Conservation (phyloP, 441 rosid species). For the Biscutella laevigata region DNA sequence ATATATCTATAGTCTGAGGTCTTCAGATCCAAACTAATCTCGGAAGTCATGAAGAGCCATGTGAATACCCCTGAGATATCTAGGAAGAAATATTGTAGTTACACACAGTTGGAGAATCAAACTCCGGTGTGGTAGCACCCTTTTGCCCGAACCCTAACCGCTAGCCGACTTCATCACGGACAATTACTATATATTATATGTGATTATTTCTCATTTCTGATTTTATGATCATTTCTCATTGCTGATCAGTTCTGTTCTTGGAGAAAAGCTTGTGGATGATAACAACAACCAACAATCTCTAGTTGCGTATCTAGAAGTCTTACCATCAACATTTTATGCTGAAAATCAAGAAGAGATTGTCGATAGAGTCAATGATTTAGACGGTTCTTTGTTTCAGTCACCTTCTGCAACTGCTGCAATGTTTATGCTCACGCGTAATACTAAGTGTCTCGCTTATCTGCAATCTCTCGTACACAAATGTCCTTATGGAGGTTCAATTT, state of each 20-base stretch:
- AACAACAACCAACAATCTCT: neutral
- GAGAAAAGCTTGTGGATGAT: slow-evolving; percentile 4
- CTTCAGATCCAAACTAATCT: no score
- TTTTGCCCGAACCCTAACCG: no score
- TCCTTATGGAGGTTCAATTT: slow-evolving; percentile 35
- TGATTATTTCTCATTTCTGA: no score
- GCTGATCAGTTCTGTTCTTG: neutral
- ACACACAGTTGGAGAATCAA: no score
- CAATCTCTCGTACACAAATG: slow-evolving; percentile 32
- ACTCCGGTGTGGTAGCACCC: no score
- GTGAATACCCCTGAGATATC: no score
- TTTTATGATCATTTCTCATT: neutral
- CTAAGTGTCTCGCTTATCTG: slow-evolving; percentile 34
- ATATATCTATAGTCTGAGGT: no score
- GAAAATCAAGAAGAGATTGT: slow-evolving; percentile 22
- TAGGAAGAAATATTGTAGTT: no score
- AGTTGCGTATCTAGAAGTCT: slow-evolving; percentile 20
- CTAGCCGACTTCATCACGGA: no score
- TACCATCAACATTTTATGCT: slow-evolving; percentile 18
- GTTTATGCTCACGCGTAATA: slow-evolving; percentile 43
- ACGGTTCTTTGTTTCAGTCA: slow-evolving; percentile 59
- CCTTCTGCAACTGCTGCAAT: slow-evolving; percentile 64
- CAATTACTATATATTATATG: no score
- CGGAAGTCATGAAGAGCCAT: no score
- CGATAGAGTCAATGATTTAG: neutral